A percentile compares a stretch with the other conserved stretches of the same genome.
phyloP scores from a whole-genome alignment of 208 protist genomes.

The Trypanosoma boissoni region DNA sequence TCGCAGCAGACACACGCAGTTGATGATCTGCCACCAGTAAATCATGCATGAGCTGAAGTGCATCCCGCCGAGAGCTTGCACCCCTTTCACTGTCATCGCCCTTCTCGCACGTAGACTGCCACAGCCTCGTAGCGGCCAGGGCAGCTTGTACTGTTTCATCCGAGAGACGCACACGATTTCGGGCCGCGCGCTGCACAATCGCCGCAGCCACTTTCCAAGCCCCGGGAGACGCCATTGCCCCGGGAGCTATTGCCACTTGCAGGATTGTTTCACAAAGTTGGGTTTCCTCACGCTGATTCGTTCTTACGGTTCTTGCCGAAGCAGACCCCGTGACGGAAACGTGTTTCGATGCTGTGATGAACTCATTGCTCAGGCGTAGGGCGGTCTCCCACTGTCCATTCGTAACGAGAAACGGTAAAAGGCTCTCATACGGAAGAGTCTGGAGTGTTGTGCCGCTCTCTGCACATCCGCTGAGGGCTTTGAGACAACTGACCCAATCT shows the following conservation, averaged over 20 bases:
- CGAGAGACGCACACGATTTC: conserved; percentile 7
- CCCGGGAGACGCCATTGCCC: conserved; percentile 9
- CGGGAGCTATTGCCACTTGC: conserved; percentile 1
- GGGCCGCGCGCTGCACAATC: conserved; percentile 17
- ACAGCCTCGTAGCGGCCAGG: conserved; percentile 6
- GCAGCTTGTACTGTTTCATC: conserved; percentile 1
- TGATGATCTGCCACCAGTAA: conserved; percentile 10
- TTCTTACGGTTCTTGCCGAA: too few species aligned
- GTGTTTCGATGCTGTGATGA: not conserved
- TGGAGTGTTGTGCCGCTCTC: conserved; percentile 19
- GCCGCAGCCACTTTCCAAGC: conserved; percentile 11
- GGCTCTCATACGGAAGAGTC: conserved; percentile 20
- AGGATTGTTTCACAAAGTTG: conserved; percentile 22
- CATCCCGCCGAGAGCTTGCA: not conserved
- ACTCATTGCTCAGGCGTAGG: conserved; percentile 19
- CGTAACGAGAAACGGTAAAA: conserved; percentile 36
- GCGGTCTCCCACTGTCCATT: conserved; percentile 39
- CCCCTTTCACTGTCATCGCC: not conserved
- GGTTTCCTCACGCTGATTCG: conserved; percentile 3
- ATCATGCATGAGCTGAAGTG: conserved; percentile 13
- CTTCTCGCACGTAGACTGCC: not conserved
- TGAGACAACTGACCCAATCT: conserved; percentile 33
- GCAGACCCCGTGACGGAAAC: not conserved
- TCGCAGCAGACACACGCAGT: not conserved
- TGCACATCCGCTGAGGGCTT: conserved; percentile 24